These are phyloP conservation scores for Coemansia aciculifera DNA, from an alignment of 192 early-diverging fungal genomes.

Conservation along the genomic window DNA sequence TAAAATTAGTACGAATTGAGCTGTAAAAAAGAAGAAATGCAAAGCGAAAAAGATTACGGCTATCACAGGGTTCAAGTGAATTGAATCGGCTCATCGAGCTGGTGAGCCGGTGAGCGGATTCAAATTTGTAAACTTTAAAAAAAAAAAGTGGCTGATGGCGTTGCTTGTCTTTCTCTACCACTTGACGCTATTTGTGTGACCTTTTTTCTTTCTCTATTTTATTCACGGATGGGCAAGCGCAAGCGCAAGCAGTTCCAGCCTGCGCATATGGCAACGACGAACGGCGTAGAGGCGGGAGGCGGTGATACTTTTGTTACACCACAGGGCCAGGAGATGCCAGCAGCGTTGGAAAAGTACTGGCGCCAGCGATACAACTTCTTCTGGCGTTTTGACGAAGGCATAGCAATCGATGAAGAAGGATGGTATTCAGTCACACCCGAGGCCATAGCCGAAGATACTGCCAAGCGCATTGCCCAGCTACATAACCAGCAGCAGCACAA, in stretches of 20 bases:
- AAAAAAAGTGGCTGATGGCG: too few species aligned
- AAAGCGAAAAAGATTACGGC: neutral
- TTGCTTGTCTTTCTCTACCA: neutral
- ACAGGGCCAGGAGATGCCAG: constrained; percentile 20
- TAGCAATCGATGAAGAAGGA: constrained; percentile 82
- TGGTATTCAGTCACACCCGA: constrained; percentile 98
- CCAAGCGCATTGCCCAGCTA: constrained; percentile 45
- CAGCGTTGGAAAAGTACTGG: constrained; percentile 74
- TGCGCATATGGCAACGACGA: neutral
- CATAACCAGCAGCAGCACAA: constrained; percentile 10
- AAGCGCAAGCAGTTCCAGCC: constrained; percentile 11
- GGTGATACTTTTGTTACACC: constrained; percentile 20
- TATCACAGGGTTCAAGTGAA: neutral
- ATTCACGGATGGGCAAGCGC: constrained; percentile 14
- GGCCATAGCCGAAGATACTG: constrained; percentile 78
- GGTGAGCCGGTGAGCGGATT: neutral
- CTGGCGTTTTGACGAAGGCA: constrained; percentile 80
- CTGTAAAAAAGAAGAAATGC: neutral
- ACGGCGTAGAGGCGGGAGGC: neutral
- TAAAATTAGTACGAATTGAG: neutral
- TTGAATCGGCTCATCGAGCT: neutral
- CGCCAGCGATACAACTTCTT: constrained; percentile 80
- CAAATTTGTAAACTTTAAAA: too few species aligned
- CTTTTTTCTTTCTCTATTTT: neutral
- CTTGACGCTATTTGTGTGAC: neutral